phyloP scores from a whole-genome alignment of 1,284 basidiomycete genomes.

The Cryptococcus hybrid region DNA sequence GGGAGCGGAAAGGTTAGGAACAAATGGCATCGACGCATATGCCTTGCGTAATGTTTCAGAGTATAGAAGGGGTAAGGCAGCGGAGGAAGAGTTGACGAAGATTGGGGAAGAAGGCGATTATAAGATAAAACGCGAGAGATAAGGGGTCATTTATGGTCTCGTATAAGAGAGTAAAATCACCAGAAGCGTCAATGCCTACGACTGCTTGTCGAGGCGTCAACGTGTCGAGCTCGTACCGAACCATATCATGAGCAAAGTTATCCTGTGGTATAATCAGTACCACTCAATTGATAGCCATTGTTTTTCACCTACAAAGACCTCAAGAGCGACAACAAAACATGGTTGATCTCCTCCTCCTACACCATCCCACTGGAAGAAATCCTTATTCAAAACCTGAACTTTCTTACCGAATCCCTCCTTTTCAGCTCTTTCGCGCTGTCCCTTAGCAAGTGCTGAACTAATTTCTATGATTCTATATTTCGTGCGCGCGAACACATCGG shows the following conservation, averaged over 20 bases:
- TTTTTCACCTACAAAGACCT: conserved; percentile 73
- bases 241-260: conserved; percentile 95
- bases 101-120: conserved; percentile 62
- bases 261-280: conserved; percentile 58
- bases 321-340: conserved; percentile 91
- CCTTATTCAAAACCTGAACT: conserved; percentile 73
- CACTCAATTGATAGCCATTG: neutral
- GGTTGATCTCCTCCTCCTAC: conserved; percentile 66
- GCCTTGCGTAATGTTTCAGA: conserved; percentile 59
- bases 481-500: conserved; percentile 88
- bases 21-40: conserved; percentile 73
- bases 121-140: conserved; percentile 62
- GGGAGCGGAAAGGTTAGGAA: conserved; percentile 83
- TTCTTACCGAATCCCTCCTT: conserved; percentile 57
- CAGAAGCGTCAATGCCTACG: conserved; percentile 74
- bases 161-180: conserved; percentile 85
- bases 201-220: conserved; percentile 79
- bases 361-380: conserved; percentile 80
- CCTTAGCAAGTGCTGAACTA: conserved; percentile 68
- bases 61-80: conserved; percentile 29
- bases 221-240: conserved; percentile 80
- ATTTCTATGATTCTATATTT: conserved; percentile 89
- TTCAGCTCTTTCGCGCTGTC: conserved; percentile 65
- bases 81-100: conserved; percentile 43
- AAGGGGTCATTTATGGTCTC: conserved; percentile 77